phyloP scores from a whole-genome alignment of 257 asterid genomes.

The Leonotis leonurus region DNA sequence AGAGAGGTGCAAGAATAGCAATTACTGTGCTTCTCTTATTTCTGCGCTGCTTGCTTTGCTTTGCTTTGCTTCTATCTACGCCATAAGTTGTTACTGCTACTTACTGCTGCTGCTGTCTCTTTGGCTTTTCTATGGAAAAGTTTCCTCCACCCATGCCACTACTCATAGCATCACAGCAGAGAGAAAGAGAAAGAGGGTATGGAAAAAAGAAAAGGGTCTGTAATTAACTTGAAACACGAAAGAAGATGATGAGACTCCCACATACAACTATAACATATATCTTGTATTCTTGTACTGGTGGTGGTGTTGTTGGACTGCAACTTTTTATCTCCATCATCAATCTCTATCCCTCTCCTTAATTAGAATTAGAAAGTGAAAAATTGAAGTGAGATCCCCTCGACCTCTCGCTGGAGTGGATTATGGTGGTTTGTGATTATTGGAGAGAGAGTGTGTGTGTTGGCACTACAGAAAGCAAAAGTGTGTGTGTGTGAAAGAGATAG shows the following conservation, averaged over 20 bases:
- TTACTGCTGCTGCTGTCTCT: slow-evolving; percentile 24
- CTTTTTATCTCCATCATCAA: slow-evolving; percentile 13
- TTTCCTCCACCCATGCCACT: slow-evolving; percentile 23
- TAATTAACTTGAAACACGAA: no score
- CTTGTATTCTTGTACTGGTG: no score
- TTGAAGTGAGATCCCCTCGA: slow-evolving; percentile 35
- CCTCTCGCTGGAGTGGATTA: slow-evolving; percentile 34
- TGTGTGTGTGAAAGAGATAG: no score
- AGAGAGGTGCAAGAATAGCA: no score
- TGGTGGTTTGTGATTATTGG: slow-evolving; percentile 50
- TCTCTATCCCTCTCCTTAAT: no score
- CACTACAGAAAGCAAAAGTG: no score
- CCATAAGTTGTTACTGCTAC: slow-evolving; percentile 13
- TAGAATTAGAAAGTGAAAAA: slow-evolving; percentile 16
- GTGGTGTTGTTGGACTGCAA: slow-evolving; percentile 1
- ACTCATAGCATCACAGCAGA: slow-evolving; percentile 14
- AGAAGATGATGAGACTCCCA: slow-evolving; percentile 14
- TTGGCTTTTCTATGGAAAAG: slow-evolving; percentile 29
- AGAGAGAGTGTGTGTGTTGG: no score
- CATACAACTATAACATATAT: neutral
- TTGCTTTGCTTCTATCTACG: slow-evolving; percentile 18
- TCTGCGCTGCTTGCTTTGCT: slow-evolving; percentile 1
- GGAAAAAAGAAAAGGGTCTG: neutral
- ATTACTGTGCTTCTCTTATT: no score
- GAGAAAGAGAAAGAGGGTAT: neutral